phyloP scores from a whole-genome alignment of 2,329 filamentous ascomycete genomes.

The Gliomastix tumulicola region DNA sequence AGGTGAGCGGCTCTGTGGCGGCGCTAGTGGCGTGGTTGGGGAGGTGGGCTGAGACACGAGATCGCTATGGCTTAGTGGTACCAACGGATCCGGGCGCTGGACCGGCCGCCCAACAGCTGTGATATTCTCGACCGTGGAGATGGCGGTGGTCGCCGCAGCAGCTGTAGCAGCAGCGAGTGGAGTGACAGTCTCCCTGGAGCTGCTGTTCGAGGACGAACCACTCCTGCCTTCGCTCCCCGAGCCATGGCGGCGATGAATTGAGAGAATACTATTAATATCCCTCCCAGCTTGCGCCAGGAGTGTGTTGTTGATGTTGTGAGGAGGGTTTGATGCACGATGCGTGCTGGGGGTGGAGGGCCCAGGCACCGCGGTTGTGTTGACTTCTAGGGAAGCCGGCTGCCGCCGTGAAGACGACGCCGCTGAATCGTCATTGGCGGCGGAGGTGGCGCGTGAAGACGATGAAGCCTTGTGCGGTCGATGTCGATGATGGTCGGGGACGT shows the following conservation, averaged over 20 bases:
- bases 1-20: slow-evolving; percentile 50
- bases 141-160: slow-evolving; percentile 41
- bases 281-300: slow-evolving; percentile 5
- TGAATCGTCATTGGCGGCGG: slow-evolving; percentile 20
- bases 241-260: slow-evolving; percentile 40
- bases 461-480: slow-evolving; percentile 43
- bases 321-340: no score
- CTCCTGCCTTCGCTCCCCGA: slow-evolving; percentile 29
- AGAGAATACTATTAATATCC: slow-evolving; percentile 6
- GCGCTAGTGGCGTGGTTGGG: slow-evolving; percentile 74
- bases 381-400: slow-evolving; percentile 47
- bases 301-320: slow-evolving; percentile 14
- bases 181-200: slow-evolving; percentile 44
- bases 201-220: slow-evolving; percentile 34
- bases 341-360: slow-evolving; percentile 24
- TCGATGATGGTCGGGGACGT: slow-evolving; percentile 41
- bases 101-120: slow-evolving; percentile 76
- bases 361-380: slow-evolving; percentile 9
- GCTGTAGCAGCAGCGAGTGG: slow-evolving; percentile 57
- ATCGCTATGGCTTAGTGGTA: slow-evolving; percentile 70
- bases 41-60: slow-evolving; percentile 86
- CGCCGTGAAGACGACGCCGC: slow-evolving; percentile 38
- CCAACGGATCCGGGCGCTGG: slow-evolving; percentile 74
- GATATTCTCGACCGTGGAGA: slow-evolving; percentile 59
- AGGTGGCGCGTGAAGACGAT: slow-evolving; percentile 35